Evolutionary conservation across 768 basidiomycete species (phyloP).

Genomic region (Rickenella mellea): DNA sequence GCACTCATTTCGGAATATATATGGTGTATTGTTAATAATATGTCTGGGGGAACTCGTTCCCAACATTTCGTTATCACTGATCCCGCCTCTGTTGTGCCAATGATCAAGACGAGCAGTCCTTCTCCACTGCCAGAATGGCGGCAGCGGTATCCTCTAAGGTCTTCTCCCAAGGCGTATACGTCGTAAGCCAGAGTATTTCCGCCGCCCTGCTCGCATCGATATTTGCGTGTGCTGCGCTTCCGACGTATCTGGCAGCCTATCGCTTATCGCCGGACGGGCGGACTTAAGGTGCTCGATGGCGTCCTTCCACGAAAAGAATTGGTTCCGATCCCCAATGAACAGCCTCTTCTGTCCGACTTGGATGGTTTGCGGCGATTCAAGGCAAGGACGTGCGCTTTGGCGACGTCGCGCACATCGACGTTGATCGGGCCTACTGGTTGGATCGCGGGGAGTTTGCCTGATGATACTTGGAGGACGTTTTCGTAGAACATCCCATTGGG

Average conservation of each 20-base stretch:
- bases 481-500: constrained; percentile 21
- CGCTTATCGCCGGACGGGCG: constrained; percentile 15
- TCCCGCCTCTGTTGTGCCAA: too few relatives aligned
- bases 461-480: constrained; percentile 10
- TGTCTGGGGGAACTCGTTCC: too few relatives aligned
- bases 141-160: constrained; percentile 11
- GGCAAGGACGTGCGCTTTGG: constrained; percentile 20
- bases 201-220: constrained; percentile 7
- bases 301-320: constrained; percentile 16
- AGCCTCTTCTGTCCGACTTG: constrained; percentile 21
- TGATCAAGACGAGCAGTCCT: too few relatives aligned
- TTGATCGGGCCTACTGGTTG: background rate
- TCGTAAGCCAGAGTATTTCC: constrained; percentile 9
- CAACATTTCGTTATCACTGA: too few relatives aligned
- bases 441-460: constrained; percentile 9
- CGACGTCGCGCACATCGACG: constrained; percentile 22
- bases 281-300: constrained; percentile 13
- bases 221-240: too few relatives aligned
- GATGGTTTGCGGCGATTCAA: constrained; percentile 16
- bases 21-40: too few relatives aligned
- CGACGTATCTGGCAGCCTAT: constrained; percentile 11
- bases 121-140: constrained; percentile 9
- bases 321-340: constrained; percentile 1
- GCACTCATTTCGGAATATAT: too few relatives aligned
- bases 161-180: constrained; percentile 8